Evolutionary conservation across 164 flowering plant species (phyloP), one percentile per base, ranked within the genome.

Genomic region (Vitis amurensis): DNA sequence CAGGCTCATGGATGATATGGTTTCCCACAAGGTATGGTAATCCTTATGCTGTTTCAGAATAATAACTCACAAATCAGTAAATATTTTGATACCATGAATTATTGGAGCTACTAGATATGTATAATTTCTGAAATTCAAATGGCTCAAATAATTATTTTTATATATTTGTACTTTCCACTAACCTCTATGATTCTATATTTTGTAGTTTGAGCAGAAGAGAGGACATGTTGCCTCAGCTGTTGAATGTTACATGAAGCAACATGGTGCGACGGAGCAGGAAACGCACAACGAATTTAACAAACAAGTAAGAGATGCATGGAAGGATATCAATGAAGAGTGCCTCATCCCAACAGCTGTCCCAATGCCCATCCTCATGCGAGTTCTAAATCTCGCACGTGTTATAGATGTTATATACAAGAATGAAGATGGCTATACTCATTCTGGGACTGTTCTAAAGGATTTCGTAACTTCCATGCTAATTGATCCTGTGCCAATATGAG

Each of bases 1-100:
- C 13, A 70, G 88, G 12, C 70, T 84, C 44, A 64, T 52, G 70
- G 76, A 80, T 64, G 87, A 84, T 31, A 67, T 82, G 0, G 50
- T 12, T 2, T 49, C 77, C 14, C 55, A 70, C 30, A 50, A 79
- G 83, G 87, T 84, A 68, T 31, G 44, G 6, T 7, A 31, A 31
- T 7, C 44, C 44, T 31, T 31, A 31, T 31, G 44, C 4, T 31
- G 4, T 31, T 31, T 3, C 44, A 31, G 44, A 31, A 31, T 31
- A 31, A 31, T 31, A 31, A 31, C 23, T 31, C 4, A 31, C 4
- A 31, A 31, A 31, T 31, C 23, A 23, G 23, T 31, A 31, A 31
- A 31, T 31, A 23, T 1, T 31, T 31, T 3, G 44, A 31, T 3
- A 31, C 4, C 44, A 31, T 31, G 44, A 31, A 31, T 31, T 31